Base-by-base conservation (phyloP, 2,329 filamentous ascomycete species). In the Hysterium pulicare region DNA sequence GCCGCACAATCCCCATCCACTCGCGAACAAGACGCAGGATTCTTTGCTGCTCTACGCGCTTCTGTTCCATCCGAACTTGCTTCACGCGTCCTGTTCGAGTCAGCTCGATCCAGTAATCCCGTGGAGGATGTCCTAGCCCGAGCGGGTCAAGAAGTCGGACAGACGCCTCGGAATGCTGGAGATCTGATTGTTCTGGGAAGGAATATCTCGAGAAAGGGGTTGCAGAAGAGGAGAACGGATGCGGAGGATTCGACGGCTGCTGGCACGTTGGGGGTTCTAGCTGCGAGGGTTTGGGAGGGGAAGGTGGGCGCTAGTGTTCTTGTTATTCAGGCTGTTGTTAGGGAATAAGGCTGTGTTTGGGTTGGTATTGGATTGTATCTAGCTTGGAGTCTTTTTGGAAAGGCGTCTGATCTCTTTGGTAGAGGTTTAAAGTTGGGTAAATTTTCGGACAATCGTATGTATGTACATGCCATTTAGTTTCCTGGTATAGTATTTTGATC, bases 181-280 rank as follows among this genome's bases (percentile, higher is more conserved):
- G 85, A 89, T 57, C 70, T 90, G 17, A 71, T 90, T 13, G 73
- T 90, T 1, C 68, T 88, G 10, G 86, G 85, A 0, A 72, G 83
- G 26, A 68, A 67, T 32, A 51, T 61, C 26, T 47, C 46, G 0
- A 44, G 57, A 39, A 67, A 46, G 26, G 35, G 52, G 16, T 22
- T 46, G 3, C 32, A 41, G 36, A 41, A 36, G 35, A 19, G 55
- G 38, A 45, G 53, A 34, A 52, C 46, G 32, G 72, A 76, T 47
- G 59, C 67, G 19, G 68, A 57, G 47, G 58, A 62, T 24, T 60
- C 64, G 2, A 38, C 50, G 5, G 64, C 58, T 4, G 58, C 54
- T 16, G 68, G 65, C 38, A 79, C 78, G 20, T 56, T 86, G 24
- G 83, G 84, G 8, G 66, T 71, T n/a, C 69, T 82, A 22, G 81